Base-by-base conservation (phyloP, 2,329 filamentous ascomycete species). In the Aspergillus sp. region DNA sequence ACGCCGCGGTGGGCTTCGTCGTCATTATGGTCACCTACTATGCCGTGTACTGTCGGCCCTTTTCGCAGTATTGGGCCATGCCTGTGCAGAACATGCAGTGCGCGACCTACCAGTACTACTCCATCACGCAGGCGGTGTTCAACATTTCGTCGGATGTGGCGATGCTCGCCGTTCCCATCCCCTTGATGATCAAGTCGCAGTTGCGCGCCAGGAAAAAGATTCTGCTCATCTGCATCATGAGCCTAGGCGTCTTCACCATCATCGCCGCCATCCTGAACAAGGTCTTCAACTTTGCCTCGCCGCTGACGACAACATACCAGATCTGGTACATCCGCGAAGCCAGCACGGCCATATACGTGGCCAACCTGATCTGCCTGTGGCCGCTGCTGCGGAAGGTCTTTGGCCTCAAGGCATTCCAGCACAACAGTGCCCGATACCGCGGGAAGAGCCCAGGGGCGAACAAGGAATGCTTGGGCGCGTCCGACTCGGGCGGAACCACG, bases 11-110 rank as follows among this genome's bases (percentile, higher is more conserved):
- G 3, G 67, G 71, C 21, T 80, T 78, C 52, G 64, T 78, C 50
- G 64, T 78, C 13, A 79, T 80, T 65, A 76, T 79, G 62, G 58
- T 80, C 40, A 67, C 78, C 2, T 78, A 79, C 52, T 75, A 78
- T 43, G 72, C 66, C 16, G 75, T 78, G 0, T 80, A 78, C 67
- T 80, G 77, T 47, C 71, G 76, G 6, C 78, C 78, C 1, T 78
- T 81, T 54, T 66, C 66, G 3, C 69, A 78, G 51, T 80, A 81
- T 57, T 81, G 74, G 72, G 77, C 78, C 2, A 71, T 80, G 29
- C 77, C 77, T 0, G 64, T 69, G n/a, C 32, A 59, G 1, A 64
- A 73, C 50, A 52, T 66, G 54, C 69, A 76, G 58, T 75, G 74
- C 56, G 69, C 71, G 7, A 73, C 69, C 7, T 75, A 74, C 48